Percentiles rank a stretch among this genome's conserved stretches.
These are phyloP conservation scores for Aechmea fasciata DNA, from an alignment of 176 grass and related monocot genomes.

Conservation along the genomic window DNA sequence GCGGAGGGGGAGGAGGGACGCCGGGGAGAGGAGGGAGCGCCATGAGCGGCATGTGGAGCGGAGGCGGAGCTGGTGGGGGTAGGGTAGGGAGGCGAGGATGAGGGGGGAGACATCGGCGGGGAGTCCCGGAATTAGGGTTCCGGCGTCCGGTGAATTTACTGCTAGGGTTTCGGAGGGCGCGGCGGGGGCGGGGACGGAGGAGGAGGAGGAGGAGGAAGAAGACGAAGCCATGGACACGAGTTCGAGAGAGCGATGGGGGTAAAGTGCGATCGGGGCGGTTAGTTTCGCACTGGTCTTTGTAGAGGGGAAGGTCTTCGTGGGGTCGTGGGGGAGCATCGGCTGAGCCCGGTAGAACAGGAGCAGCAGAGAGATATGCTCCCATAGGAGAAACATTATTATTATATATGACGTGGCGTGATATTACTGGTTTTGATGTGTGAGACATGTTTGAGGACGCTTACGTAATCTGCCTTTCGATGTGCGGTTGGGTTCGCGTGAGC, in stretches of 20 bases:
- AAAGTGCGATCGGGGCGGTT: background rate
- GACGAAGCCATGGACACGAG: slow-evolving; percentile 33
- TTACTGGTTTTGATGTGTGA: background rate
- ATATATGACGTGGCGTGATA: background rate
- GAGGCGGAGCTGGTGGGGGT: slow-evolving; percentile 59
- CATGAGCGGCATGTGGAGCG: slow-evolving; percentile 59
- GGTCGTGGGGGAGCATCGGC: background rate
- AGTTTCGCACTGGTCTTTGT: background rate
- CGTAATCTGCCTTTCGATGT: background rate
- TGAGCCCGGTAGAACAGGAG: background rate
- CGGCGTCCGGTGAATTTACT: slow-evolving; percentile 4
- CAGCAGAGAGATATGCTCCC: no score
- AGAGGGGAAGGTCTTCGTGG: background rate
- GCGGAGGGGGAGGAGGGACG: slow-evolving; percentile 53
- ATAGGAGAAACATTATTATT: no score
- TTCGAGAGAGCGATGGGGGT: background rate
- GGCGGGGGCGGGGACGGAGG: background rate
- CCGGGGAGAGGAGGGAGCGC: slow-evolving; percentile 47
- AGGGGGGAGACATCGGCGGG: slow-evolving; percentile 51
- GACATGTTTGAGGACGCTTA: background rate
- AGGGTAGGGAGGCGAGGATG: slow-evolving; percentile 67
- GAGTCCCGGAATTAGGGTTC: slow-evolving; percentile 60
- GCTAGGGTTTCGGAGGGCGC: slow-evolving; percentile 24
- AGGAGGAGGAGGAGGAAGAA: slow-evolving; percentile 12
- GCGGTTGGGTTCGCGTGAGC: background rate